Conservation (phyloP, 331 rosid genomes). For the Rosa hybrid region DNA sequence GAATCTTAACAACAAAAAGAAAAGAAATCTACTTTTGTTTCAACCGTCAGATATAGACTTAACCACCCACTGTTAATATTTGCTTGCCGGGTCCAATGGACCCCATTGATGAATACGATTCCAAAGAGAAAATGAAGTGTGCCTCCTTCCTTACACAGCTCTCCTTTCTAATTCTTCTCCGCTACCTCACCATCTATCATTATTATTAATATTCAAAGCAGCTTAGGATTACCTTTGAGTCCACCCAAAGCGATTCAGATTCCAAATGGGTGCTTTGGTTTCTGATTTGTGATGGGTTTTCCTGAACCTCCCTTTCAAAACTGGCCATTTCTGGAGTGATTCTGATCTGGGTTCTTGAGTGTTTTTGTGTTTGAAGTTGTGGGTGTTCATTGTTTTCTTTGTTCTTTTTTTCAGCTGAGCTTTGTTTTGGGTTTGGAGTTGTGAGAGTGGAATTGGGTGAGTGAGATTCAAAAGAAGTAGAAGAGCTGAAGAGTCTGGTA, state of each 20-base stretch:
- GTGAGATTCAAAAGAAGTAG: conserved; percentile 16
- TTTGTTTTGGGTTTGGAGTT: conserved; percentile 20
- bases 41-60: conserved; percentile 40
- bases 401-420: conserved; percentile 21
- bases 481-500: conserved; percentile 1
- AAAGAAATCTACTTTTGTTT: conserved; percentile 29
- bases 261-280: conserved; percentile 34
- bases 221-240: conserved; percentile 34
- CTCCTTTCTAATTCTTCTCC: conserved; percentile 35
- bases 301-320: conserved; percentile 19
- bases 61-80: conserved; percentile 11
- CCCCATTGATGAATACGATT: conserved; percentile 50
- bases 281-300: conserved; percentile 3
- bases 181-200: conserved; percentile 30
- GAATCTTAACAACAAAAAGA: conserved; percentile 14
- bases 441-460: conserved; percentile 26
- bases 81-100: conserved; percentile 43
- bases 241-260: conserved; percentile 53
- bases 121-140: conserved; percentile 41
- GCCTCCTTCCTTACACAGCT: conserved; percentile 41
- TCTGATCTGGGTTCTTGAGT: conserved; percentile 30
- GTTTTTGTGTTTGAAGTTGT: conserved; percentile 29
- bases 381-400: conserved; percentile 20
- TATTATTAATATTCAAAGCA: conserved; percentile 10
- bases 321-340: conserved; percentile 33